These are phyloP conservation scores for Camelina laxa DNA, from an alignment of 345 rosid species.

Conservation along the genomic window DNA sequence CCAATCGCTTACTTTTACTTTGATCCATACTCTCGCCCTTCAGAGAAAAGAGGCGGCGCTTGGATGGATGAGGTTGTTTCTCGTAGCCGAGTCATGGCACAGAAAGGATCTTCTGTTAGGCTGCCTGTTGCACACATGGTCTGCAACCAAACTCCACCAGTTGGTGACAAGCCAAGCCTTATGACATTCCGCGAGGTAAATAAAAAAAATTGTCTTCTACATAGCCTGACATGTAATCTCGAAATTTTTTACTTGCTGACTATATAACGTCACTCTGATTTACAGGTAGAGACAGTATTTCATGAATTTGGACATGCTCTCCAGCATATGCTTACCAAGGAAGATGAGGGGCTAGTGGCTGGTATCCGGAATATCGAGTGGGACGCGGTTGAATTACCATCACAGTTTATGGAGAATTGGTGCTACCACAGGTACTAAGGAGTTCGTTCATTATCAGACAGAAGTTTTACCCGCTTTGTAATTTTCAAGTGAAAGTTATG, in stretches of 20 bases:
- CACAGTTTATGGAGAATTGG: conserved; percentile 99
- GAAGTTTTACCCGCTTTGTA: background rate
- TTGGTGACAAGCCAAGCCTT: conserved; percentile 90
- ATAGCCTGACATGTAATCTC: background rate
- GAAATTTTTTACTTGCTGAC: background rate
- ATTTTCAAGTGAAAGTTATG: background rate
- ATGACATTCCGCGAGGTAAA: conserved; percentile 94
- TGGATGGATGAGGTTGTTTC: conserved; percentile 93
- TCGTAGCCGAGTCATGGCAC: conserved; percentile 66
- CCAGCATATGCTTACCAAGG: conserved; percentile 92
- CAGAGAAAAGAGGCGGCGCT: conserved; percentile 88
- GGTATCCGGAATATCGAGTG: conserved; percentile 89
- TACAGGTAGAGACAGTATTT: conserved; percentile 92
- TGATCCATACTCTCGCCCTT: conserved; percentile 94
- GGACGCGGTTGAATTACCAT: conserved; percentile 96
- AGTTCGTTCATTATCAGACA: background rate
- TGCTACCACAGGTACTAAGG: conserved; percentile 83
- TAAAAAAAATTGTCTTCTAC: background rate
- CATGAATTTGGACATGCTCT: conserved; percentile 98
- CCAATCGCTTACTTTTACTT: conserved; percentile 87
- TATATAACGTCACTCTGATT: conserved; percentile 2
- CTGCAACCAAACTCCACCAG: conserved; percentile 95
- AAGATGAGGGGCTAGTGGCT: conserved; percentile 91
- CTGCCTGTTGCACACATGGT: conserved; percentile 86
- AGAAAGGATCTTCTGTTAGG: conserved; percentile 41